Base-by-base conservation (phyloP, 73 alveolate species). In the Paramecium tetraurelia region DNA sequence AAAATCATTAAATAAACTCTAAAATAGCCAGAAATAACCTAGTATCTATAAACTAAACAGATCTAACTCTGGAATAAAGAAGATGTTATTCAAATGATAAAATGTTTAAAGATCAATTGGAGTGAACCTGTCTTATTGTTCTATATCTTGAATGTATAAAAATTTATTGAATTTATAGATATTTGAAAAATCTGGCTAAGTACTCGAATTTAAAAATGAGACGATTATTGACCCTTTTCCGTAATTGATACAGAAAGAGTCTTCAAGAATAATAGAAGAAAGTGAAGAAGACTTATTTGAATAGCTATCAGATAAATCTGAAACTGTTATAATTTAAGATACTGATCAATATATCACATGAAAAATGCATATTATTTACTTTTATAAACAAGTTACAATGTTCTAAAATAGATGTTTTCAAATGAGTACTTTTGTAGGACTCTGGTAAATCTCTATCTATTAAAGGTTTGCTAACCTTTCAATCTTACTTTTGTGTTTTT, bases 251-350 rank as follows among this genome's bases (percentile, higher is more conserved):
- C 18, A 75, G n/a, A 21, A 33, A 20, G 90, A 75, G 16, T 27
- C 86, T 11, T 72, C 86, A 36, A 40, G 90, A 24, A 80, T 80
- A 24, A n/a, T 80, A n/a, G 90, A 80, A 22, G 90, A 80, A 80
- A 44, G 76, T 80, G 90, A 80, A 12, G 90, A 80, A 46, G 75
- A 80, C 27, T 41, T 80, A 31, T 80, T 80, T 80, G 90, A 80
- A 5, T n/a, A 41, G 38, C 6, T 22, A 63, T 63, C 84, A 6
- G 48, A 75, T 75, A 75, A 41, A 6, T 53, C 59, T 35, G n/a
- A 75, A 75, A 27, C n/a, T 27, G 63, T 38, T n/a, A 18, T 18
- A 29, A 75, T 53, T 53, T 16, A 21, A 6, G 69, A 18, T 18
- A 22, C 33, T 53, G 69, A 53, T 53, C 31, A 53, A 53, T 53